These are phyloP conservation scores for Talaromyces ruber DNA, from an alignment of 495 filamentous ascomycete genomes.

Conservation along the genomic window DNA sequence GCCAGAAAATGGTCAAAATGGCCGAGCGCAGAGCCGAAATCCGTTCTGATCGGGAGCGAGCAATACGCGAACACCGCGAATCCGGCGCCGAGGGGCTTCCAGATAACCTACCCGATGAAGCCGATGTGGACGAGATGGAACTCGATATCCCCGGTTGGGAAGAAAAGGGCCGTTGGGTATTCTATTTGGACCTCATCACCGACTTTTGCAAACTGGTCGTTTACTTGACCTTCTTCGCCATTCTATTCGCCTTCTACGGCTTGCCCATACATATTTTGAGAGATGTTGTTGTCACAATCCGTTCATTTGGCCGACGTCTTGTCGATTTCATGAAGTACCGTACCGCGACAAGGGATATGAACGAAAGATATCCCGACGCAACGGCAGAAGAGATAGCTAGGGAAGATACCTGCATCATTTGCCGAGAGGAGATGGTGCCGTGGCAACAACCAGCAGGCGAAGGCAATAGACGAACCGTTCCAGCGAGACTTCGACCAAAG, in stretches of 20 bases:
- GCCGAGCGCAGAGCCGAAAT: conserved; percentile 60
- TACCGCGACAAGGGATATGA: conserved; percentile 86
- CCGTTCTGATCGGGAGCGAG: conserved; percentile 49
- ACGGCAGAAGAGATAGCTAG: conserved; percentile 74
- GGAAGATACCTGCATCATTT: conserved; percentile 95
- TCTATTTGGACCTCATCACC: conserved; percentile 79
- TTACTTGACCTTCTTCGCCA: conserved; percentile 85
- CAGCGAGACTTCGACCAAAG: conserved; percentile 83
- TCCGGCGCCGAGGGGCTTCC: conserved; percentile 21
- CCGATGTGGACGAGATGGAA: conserved; percentile 85
- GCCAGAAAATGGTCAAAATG: conserved; percentile 57
- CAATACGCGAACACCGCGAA: conserved; percentile 31
- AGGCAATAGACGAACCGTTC: conserved; percentile 33
- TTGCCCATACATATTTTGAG: conserved; percentile 94
- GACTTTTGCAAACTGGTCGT: conserved; percentile 87
- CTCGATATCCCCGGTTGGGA: conserved; percentile 95
- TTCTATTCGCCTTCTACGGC: conserved; percentile 88
- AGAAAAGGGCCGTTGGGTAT: conserved; percentile 86
- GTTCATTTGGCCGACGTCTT: conserved; percentile 82
- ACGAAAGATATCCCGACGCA: conserved; percentile 83
- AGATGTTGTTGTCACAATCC: conserved; percentile 86
- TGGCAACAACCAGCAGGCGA: conserved; percentile 39
- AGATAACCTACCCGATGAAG: conserved; percentile 48
- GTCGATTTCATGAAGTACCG: conserved; percentile 81
- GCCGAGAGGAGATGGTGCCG: conserved; percentile 87